Percentiles rank a stretch among this genome's conserved stretches.
Evolutionary conservation across 257 asterid genomes (phyloP).

Genomic region (Leonotis leonurus): DNA sequence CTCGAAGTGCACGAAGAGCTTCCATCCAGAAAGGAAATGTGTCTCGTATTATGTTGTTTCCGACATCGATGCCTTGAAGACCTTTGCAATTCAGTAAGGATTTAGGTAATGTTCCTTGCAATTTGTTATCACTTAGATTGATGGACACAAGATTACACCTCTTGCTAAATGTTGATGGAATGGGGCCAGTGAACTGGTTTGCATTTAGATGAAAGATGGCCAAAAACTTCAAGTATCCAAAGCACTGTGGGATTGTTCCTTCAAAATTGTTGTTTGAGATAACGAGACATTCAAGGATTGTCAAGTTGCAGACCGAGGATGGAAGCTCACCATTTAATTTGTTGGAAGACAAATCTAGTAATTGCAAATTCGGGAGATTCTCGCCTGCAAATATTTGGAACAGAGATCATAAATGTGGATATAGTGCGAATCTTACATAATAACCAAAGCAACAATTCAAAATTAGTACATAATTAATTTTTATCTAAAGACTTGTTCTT

Average conservation of each 20-base stretch:
- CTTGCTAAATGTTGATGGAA: no score
- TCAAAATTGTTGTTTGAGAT: conserved; percentile 2
- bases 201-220: no score
- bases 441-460: no score
- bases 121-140: neutral
- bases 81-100: conserved; percentile 20
- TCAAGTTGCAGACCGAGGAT: conserved; percentile 8
- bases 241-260: neutral
- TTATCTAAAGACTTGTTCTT: no score
- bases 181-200: no score
- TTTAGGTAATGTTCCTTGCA: conserved; percentile 1
- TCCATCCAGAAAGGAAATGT: conserved; percentile 28
- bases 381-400: no score
- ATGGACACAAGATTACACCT: neutral
- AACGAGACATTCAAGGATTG: neutral
- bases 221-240: neutral
- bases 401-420: no score
- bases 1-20: conserved; percentile 19
- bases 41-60: conserved; percentile 23
- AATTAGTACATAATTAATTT: no score
- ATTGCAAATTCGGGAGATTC: no score
- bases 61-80: conserved; percentile 3
- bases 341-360: no score
- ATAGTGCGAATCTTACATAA: no score
- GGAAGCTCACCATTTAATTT: neutral